A percentile compares a stretch with the other conserved stretches of the same genome.
These are phyloP conservation scores for Podaxis sp. DNA, from an alignment of 768 basidiomycete species.

Conservation along the genomic window DNA sequence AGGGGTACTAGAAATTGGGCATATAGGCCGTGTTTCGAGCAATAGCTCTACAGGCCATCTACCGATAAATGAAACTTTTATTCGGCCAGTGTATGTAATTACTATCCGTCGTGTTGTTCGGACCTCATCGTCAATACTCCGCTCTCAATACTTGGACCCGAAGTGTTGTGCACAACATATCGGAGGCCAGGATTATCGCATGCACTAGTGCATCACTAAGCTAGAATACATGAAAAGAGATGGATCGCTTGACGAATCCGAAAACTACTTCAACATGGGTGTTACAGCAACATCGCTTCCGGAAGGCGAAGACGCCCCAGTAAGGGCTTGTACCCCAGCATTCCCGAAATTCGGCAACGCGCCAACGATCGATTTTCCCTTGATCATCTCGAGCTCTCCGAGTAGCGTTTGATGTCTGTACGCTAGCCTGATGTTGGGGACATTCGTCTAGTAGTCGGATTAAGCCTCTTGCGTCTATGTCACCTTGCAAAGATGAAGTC, in stretches of 20 bases:
- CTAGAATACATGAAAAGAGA: not conserved
- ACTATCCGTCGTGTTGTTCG: too few species aligned
- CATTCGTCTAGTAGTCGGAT: constrained; percentile 73
- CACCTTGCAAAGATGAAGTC: constrained; percentile 12
- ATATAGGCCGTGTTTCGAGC: too few species aligned
- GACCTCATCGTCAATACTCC: not conserved
- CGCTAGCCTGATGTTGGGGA: constrained; percentile 87
- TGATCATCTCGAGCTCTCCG: constrained; percentile 78
- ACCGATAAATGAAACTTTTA: too few species aligned
- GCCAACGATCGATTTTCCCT: constrained; percentile 1
- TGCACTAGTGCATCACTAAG: not conserved
- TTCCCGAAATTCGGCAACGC: constrained; percentile 4
- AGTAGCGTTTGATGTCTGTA: constrained; percentile 89
- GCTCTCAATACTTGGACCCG: not conserved
- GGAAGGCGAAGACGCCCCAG: not conserved
- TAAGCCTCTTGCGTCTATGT: not conserved
- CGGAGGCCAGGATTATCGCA: not conserved
- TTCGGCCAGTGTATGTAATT: too few species aligned
- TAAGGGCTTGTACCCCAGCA: not conserved
- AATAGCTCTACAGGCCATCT: too few species aligned
- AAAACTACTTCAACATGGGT: not conserved
- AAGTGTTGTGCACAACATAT: not conserved
- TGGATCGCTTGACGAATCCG: not conserved
- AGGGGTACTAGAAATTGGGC: too few species aligned
- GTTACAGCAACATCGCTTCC: not conserved